phyloP scores from a whole-genome alignment of 2,329 filamentous ascomycete species.

The Pleochaeta shiraiana region DNA sequence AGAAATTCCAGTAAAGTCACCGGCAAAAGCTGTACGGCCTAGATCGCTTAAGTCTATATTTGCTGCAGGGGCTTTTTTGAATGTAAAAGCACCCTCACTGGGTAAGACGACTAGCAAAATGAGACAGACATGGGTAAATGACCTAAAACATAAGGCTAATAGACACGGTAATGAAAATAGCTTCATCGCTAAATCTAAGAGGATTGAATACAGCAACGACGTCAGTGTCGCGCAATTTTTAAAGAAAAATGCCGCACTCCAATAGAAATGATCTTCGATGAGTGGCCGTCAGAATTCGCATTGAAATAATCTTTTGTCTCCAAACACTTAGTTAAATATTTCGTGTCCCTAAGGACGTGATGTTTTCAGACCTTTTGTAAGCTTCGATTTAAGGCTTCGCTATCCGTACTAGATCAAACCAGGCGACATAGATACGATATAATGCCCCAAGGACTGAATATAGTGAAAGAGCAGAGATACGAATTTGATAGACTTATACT shows the following conservation, averaged over 20 bases:
- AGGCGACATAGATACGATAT: no score
- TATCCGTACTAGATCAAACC: no score
- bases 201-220: background rate
- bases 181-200: conserved; percentile 15
- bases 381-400: no score
- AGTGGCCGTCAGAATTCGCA: background rate
- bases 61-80: conserved; percentile 39
- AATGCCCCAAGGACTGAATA: no score
- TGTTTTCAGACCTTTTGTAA: no score
- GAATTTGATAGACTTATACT: no score
- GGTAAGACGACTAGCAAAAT: conserved; percentile 15
- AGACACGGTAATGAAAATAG: conserved; percentile 16
- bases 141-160: conserved; percentile 11
- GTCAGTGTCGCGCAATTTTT: conserved; percentile 3
- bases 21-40: conserved; percentile 65
- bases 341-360: no score
- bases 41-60: conserved; percentile 58
- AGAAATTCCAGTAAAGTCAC: conserved; percentile 81
- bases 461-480: no score
- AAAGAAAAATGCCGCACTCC: background rate
- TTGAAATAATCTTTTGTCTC: no score
- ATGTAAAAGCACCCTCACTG: conserved; percentile 29
- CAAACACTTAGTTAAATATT: no score
- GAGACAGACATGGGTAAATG: conserved; percentile 22
- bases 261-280: background rate